Conservation (phyloP, 495 filamentous ascomycete species). For the Coniosporium apollinis region DNA sequence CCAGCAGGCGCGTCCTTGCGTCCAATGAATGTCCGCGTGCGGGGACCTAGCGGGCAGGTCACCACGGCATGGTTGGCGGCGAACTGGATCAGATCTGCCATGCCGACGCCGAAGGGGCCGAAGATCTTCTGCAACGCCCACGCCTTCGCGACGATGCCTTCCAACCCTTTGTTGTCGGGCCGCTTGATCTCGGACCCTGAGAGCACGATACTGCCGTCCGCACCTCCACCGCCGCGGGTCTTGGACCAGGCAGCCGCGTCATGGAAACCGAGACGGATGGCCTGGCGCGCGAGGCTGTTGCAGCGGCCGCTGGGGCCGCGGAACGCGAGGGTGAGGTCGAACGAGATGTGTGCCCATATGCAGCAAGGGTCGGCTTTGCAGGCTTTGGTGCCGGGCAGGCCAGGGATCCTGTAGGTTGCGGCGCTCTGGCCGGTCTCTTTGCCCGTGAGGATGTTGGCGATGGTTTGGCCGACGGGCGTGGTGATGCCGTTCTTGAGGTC, state of each 20-base stretch:
- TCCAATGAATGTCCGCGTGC: slow-evolving; percentile 24
- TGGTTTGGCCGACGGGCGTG: slow-evolving; percentile 7
- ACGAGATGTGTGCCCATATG: background rate
- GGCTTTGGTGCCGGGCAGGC: background rate
- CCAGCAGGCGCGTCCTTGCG: slow-evolving; percentile 17
- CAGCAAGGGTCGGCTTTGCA: background rate
- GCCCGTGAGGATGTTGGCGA: slow-evolving; percentile 8
- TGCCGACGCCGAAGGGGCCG: slow-evolving; percentile 10
- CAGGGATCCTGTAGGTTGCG: too few species aligned
- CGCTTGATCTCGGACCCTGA: slow-evolving; percentile 12
- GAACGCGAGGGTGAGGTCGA: slow-evolving; percentile 5
- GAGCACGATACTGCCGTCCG: slow-evolving; percentile 15
- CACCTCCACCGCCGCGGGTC: slow-evolving; percentile 10
- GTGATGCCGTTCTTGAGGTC: slow-evolving; percentile 7
- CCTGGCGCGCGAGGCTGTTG: slow-evolving; percentile 12
- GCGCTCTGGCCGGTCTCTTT: slow-evolving; percentile 4
- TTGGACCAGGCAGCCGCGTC: slow-evolving; percentile 17
- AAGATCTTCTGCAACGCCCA: slow-evolving; percentile 14
- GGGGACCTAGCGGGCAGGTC: slow-evolving; percentile 12
- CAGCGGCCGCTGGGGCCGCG: slow-evolving; percentile 14
- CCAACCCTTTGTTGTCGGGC: slow-evolving; percentile 11
- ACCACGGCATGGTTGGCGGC: slow-evolving; percentile 14
- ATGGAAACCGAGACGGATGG: slow-evolving; percentile 19
- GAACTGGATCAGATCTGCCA: slow-evolving; percentile 19
- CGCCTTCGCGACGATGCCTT: slow-evolving; percentile 4